phyloP scores from a whole-genome alignment of 2,329 filamentous ascomycete species.

The Alternaria dauci region DNA sequence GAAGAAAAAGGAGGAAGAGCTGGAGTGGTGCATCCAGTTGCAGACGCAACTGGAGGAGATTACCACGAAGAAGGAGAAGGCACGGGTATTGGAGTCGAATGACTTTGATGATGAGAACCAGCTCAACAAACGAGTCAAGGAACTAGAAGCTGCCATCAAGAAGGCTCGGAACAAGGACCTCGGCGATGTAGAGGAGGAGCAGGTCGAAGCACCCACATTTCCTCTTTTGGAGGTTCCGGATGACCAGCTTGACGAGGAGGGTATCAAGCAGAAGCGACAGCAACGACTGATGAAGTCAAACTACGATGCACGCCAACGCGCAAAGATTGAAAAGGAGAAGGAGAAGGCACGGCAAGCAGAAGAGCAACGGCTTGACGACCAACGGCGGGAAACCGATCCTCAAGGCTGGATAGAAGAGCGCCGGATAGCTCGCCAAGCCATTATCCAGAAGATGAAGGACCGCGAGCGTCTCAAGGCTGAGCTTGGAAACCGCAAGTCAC shows the following conservation, averaged over 20 bases:
- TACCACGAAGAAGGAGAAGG: constrained; percentile 88
- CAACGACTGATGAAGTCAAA: constrained; percentile 94
- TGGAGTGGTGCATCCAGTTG: constrained; percentile 91
- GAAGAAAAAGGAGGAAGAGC: constrained; percentile 92
- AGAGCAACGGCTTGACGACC: constrained; percentile 82
- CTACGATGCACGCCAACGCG: constrained; percentile 89
- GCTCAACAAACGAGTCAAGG: constrained; percentile 83
- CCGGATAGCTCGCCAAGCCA: constrained; percentile 72
- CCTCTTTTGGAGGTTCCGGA: constrained; percentile 88
- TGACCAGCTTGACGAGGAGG: constrained; percentile 90
- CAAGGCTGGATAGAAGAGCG: constrained; percentile 88
- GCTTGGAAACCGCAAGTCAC: constrained; percentile 93
- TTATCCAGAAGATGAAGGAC: constrained; percentile 88
- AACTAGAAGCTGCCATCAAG: constrained; percentile 88
- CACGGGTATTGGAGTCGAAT: constrained; percentile 81
- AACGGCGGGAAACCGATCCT: constrained; percentile 82
- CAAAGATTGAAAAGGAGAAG: constrained; percentile 93
- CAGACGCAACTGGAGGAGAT: constrained; percentile 72
- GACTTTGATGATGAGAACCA: constrained; percentile 91
- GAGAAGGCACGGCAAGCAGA: constrained; percentile 87
- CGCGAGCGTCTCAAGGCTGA: constrained; percentile 92
- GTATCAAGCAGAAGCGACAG: constrained; percentile 89
- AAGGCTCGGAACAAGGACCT: constrained; percentile 93
- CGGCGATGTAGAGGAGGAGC: constrained; percentile 79
- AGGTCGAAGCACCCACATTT: constrained; percentile 81